Evolutionary conservation across 148 eudicot genomes (phyloP).

Genomic region (Diospyros kaki): DNA sequence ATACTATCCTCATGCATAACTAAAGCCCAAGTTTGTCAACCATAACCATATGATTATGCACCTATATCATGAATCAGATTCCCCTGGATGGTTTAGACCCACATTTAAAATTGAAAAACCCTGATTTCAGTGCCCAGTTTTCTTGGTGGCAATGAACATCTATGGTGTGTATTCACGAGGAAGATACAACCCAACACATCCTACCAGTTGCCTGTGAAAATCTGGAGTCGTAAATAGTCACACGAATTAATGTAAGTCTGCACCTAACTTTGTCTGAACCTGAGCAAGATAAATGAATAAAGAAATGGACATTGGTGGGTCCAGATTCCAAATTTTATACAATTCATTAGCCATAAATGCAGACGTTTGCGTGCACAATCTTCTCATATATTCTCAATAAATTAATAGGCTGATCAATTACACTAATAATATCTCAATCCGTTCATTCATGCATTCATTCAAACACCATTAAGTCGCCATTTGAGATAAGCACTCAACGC

Average conservation of each 20-base stretch:
- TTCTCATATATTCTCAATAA: background rate
- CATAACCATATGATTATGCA: background rate
- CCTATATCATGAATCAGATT: background rate
- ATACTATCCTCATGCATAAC: background rate
- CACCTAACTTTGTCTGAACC: background rate
- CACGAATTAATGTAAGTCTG: background rate
- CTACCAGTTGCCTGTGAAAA: background rate
- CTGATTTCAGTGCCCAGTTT: background rate
- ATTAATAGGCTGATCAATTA: background rate
- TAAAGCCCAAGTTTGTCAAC: background rate
- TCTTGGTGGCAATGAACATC: too few relatives aligned
- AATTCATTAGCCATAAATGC: constrained; percentile 9
- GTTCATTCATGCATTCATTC: background rate
- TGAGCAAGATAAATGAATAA: constrained; percentile 10
- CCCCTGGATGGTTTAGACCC: background rate
- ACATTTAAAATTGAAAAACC: background rate
- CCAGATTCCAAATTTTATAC: constrained; percentile 3
- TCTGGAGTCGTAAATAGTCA: background rate
- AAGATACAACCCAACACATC: background rate
- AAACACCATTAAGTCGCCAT: background rate
- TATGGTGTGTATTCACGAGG: background rate
- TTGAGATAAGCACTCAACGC: constrained; percentile 1
- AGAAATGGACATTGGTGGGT: constrained; percentile 6
- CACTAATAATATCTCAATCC: background rate
- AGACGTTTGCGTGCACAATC: constrained; percentile 2